phyloP scores from a whole-genome alignment of 2,329 filamentous ascomycete genomes.

The Seiridium cupressi region DNA sequence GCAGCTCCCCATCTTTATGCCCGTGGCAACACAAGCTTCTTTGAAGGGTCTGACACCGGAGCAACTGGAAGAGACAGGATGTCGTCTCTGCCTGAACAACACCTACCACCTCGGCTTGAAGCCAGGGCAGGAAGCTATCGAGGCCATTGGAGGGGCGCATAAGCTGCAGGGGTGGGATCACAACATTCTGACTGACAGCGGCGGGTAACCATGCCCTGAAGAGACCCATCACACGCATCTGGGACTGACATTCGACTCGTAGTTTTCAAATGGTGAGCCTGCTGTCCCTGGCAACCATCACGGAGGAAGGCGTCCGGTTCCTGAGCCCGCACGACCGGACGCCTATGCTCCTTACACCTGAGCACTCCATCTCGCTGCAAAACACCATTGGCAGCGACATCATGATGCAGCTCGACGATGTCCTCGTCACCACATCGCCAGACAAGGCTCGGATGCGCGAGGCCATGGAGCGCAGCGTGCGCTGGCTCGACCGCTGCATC shows the following conservation, averaged over 20 bases:
- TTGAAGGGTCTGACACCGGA: constrained; percentile 92
- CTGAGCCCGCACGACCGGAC: constrained; percentile 93
- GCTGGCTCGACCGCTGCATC: constrained; percentile 96
- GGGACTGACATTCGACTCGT: constrained; percentile 3
- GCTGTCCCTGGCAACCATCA: constrained; percentile 87
- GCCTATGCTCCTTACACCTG: constrained; percentile 95
- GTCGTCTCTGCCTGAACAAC: constrained; percentile 92
- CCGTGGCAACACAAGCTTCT: constrained; percentile 93
- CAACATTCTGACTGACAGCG: constrained; percentile 86
- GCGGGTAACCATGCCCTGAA: constrained; percentile 46
- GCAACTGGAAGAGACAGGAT: constrained; percentile 86
- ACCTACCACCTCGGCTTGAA: constrained; percentile 96
- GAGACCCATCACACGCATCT: constrained; percentile 17
- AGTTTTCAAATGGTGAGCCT: constrained; percentile 99
- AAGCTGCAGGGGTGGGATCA: constrained; percentile 92
- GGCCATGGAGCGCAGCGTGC: constrained; percentile 90
- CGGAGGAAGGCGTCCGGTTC: constrained; percentile 93
- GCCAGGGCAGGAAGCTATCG: constrained; percentile 85
- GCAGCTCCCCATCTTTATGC: constrained; percentile 94
- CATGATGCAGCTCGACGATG: constrained; percentile 99
- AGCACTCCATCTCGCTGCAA: constrained; percentile 93
- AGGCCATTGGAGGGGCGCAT: constrained; percentile 87
- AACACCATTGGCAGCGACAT: constrained; percentile 98
- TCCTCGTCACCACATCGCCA: constrained; percentile 92
- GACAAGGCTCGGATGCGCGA: constrained; percentile 85